Evolutionary conservation across 2,329 filamentous ascomycete genomes (phyloP).

Genomic region (Fusarium goolgardi): DNA sequence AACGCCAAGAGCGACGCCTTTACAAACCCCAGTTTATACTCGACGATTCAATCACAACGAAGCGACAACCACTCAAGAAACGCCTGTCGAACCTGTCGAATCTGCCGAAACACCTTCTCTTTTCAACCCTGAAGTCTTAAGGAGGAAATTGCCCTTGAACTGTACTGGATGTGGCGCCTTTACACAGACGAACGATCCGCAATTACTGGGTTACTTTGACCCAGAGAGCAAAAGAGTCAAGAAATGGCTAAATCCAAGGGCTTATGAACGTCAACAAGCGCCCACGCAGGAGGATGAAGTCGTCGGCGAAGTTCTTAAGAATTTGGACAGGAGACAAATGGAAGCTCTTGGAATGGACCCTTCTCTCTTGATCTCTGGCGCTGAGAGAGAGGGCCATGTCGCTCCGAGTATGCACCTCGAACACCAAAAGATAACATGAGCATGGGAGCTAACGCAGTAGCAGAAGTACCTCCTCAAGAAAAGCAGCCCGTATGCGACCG

Average conservation of each 20-base stretch:
- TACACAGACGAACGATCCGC: conserved; percentile 64
- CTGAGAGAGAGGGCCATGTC: conserved; percentile 38
- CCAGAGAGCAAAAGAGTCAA: conserved; percentile 62
- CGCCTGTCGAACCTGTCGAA: neutral
- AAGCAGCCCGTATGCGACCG: conserved; percentile 80
- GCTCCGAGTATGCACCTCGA: conserved; percentile 33
- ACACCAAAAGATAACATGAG: neutral
- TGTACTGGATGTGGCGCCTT: conserved; percentile 75
- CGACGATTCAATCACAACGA: conserved; percentile 48
- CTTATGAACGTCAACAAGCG: conserved; percentile 23
- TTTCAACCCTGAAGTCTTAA: neutral
- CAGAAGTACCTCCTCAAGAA: conserved; percentile 32
- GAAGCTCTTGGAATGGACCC: conserved; percentile 61
- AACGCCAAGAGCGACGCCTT: conserved; percentile 18
- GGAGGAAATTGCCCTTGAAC: conserved; percentile 61
- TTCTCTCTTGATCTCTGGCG: conserved; percentile 51
- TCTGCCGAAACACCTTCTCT: neutral
- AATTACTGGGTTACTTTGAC: conserved; percentile 68
- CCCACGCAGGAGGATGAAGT: conserved; percentile 58
- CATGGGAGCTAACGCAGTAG: conserved; percentile 23
- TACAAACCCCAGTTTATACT: conserved; percentile 34
- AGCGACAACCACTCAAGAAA: conserved; percentile 23
- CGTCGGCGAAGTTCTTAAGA: conserved; percentile 59
- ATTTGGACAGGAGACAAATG: conserved; percentile 57
- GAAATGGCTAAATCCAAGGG: conserved; percentile 55